These are phyloP conservation scores for Didymella keratinophila DNA, from an alignment of 2,329 filamentous ascomycete species.

Conservation along the genomic window DNA sequence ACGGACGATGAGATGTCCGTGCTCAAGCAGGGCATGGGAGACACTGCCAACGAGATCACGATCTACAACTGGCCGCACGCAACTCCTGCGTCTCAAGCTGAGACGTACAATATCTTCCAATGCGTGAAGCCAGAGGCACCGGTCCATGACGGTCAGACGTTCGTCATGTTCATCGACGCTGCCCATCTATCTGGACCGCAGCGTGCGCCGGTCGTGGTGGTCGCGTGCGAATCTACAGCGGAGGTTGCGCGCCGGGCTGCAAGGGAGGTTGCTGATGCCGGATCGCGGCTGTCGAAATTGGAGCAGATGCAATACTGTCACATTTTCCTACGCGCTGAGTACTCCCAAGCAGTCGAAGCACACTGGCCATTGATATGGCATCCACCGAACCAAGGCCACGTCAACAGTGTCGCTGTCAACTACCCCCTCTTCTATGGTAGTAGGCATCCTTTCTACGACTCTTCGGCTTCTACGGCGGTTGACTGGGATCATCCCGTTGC, in stretches of 20 bases:
- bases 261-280: not conserved
- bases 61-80: constrained; percentile 20
- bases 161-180: constrained; percentile 9
- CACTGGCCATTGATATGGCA: constrained; percentile 7
- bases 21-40: constrained; percentile 8
- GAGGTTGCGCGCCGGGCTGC: not conserved
- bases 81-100: constrained; percentile 14
- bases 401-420: not conserved
- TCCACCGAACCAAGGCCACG: not conserved
- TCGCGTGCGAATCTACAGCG: constrained; percentile 1
- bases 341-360: not conserved
- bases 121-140: constrained; percentile 6
- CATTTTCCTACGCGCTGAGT: constrained; percentile 3
- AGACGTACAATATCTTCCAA: constrained; percentile 14
- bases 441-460: not conserved
- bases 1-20: constrained; percentile 7
- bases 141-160: not conserved
- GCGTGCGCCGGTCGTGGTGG: constrained; percentile 7
- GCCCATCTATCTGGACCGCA: constrained; percentile 1
- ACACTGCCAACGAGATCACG: constrained; percentile 8
- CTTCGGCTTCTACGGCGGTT: not conserved
- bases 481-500: not conserved
- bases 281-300: not conserved
- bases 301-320: constrained; percentile 1
- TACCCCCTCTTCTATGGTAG: constrained; percentile 4